phyloP scores from a whole-genome alignment of 2,329 filamentous ascomycete species.

The Verticillium tricorpus region DNA sequence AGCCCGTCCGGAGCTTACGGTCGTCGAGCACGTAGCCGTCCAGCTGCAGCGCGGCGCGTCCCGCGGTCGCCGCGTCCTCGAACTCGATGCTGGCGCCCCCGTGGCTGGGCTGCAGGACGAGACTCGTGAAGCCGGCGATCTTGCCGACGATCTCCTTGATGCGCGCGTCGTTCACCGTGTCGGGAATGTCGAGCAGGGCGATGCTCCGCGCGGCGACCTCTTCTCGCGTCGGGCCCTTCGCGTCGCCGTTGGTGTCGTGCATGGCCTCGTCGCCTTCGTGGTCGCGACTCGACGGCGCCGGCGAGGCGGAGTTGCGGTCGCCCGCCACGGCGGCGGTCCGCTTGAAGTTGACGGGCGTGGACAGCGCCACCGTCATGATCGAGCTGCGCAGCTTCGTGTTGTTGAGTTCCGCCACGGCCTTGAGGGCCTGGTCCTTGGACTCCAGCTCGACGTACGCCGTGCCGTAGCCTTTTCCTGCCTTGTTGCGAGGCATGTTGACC shows the following conservation, averaged over 20 bases:
- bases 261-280: constrained; percentile 20
- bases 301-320: constrained; percentile 26
- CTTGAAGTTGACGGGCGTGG: constrained; percentile 52
- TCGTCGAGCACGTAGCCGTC: constrained; percentile 52
- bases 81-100: constrained; percentile 86
- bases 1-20: constrained; percentile 49
- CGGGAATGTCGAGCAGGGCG: constrained; percentile 78
- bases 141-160: constrained; percentile 69
- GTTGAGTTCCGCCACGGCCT: constrained; percentile 64
- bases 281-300: constrained; percentile 29
- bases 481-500: constrained; percentile 65
- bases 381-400: constrained; percentile 65
- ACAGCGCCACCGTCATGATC: constrained; percentile 62
- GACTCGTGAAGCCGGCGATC: constrained; percentile 66
- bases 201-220: constrained; percentile 66
- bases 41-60: constrained; percentile 61
- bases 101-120: constrained; percentile 76
- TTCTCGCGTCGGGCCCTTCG: constrained; percentile 30
- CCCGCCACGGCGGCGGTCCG: constrained; percentile 38
- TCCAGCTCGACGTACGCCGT: constrained; percentile 77
- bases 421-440: constrained; percentile 62
- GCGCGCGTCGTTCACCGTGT: constrained; percentile 86
- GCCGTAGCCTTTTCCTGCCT: constrained; percentile 67
- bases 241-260: constrained; percentile 11
- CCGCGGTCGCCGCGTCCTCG: constrained; percentile 62